Evolutionary conservation across 2,329 filamentous ascomycete genomes (phyloP).

Genomic region (Fusarium multiceps): DNA sequence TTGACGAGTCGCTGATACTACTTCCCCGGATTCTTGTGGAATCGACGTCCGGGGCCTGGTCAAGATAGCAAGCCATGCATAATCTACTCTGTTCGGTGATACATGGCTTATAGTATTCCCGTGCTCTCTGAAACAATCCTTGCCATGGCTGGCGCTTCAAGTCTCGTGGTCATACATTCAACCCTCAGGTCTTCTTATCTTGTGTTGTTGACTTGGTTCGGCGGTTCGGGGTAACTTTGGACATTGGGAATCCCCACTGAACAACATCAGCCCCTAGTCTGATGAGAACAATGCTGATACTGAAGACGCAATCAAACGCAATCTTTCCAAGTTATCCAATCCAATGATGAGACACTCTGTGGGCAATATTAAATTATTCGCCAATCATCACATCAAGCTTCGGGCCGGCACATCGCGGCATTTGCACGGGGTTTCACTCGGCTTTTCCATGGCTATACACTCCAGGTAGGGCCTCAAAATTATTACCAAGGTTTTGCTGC

Average conservation of each 20-base stretch:
- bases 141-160: background rate
- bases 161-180: slow-evolving; percentile 8
- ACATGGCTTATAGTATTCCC: background rate
- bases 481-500: slow-evolving; percentile 18
- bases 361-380: slow-evolving; percentile 13
- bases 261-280: background rate
- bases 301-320: slow-evolving; percentile 32
- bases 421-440: slow-evolving; percentile 33
- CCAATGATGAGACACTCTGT: slow-evolving; percentile 10
- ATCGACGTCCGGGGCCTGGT: background rate
- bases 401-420: slow-evolving; percentile 20
- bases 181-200: slow-evolving; percentile 12
- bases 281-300: background rate
- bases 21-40: slow-evolving; percentile 28
- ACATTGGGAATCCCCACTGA: background rate
- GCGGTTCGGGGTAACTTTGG: slow-evolving; percentile 9
- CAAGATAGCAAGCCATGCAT: slow-evolving; percentile 6
- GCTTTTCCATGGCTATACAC: slow-evolving; percentile 1
- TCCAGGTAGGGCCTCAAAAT: slow-evolving; percentile 15
- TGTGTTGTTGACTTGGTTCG: background rate
- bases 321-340: slow-evolving; percentile 18
- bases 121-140: background rate
- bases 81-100: background rate
- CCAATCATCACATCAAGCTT: slow-evolving; percentile 31
- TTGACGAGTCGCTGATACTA: slow-evolving; percentile 15